Evolutionary conservation across 179 eudicot species (phyloP).

Genomic region (Patellifolia procumbens): DNA sequence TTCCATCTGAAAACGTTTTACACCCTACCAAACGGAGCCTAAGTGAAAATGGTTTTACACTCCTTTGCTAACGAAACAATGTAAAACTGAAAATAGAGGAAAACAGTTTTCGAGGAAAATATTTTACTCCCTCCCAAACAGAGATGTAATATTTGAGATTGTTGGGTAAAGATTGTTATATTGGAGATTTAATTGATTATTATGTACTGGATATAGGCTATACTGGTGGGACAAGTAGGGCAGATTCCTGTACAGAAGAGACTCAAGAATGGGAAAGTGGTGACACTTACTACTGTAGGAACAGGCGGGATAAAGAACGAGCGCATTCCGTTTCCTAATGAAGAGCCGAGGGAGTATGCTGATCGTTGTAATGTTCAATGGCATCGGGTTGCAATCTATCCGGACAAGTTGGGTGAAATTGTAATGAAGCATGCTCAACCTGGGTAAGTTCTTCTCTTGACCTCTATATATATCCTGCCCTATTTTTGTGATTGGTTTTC

Average conservation of each 20-base stretch:
- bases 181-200: constrained; percentile 6
- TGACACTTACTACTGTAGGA: constrained; percentile 68
- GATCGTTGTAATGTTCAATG: constrained; percentile 86
- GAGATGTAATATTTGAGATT: too few species aligned
- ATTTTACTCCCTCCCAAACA: too few species aligned
- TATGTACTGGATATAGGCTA: constrained; percentile 48
- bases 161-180: too few species aligned
- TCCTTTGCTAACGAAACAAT: too few species aligned
- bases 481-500: not conserved
- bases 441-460: constrained; percentile 46
- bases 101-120: too few species aligned
- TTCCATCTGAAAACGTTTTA: too few species aligned
- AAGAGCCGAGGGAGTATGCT: constrained; percentile 87
- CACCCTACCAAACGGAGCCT: too few species aligned
- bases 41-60: too few species aligned
- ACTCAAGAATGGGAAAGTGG: constrained; percentile 57
- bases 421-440: constrained; percentile 63
- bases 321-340: constrained; percentile 76
- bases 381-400: constrained; percentile 83
- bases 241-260: constrained; percentile 78
- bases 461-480: not conserved
- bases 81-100: too few species aligned
- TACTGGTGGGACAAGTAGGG: constrained; percentile 85
- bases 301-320: constrained; percentile 90
- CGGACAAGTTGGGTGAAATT: constrained; percentile 53